phyloP scores from a whole-genome alignment of 2,329 filamentous ascomycete genomes.

The Sclerotinia minor region DNA sequence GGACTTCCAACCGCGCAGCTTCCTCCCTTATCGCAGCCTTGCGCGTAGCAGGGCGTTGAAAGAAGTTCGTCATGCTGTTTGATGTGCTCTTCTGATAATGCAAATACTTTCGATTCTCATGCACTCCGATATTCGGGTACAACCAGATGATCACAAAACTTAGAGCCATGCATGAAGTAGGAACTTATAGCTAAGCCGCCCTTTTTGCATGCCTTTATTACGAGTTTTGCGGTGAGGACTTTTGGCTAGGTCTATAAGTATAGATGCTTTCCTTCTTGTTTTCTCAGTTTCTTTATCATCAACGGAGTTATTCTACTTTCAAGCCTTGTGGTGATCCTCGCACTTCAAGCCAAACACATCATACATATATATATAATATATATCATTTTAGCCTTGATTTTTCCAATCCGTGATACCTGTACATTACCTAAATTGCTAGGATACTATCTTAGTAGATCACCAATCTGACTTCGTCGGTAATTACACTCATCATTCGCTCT shows the following conservation, averaged over 20 bases:
- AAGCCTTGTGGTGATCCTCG: not conserved
- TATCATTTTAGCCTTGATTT: slow-evolving; percentile 7
- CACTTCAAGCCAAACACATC: not conserved
- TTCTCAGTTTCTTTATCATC: not conserved
- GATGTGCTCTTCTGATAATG: slow-evolving; percentile 4
- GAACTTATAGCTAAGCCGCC: slow-evolving; percentile 4
- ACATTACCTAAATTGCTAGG: not conserved
- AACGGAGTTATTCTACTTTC: slow-evolving; percentile 11
- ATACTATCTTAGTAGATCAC: slow-evolving; percentile 18
- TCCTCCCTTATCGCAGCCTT: not conserved
- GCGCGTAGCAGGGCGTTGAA: slow-evolving; percentile 11
- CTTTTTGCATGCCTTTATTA: not conserved
- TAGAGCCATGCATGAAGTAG: slow-evolving; percentile 1
- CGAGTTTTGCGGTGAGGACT: not conserved
- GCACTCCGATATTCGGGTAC: slow-evolving; percentile 2
- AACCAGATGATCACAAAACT: slow-evolving; percentile 14
- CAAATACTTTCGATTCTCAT: not conserved
- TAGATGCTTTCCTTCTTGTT: not conserved
- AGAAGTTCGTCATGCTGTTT: not conserved
- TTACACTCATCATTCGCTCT: slow-evolving; percentile 28
- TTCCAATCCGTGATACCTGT: not conserved
- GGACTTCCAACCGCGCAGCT: not conserved
- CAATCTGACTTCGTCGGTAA: slow-evolving; percentile 31
- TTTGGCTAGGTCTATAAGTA: slow-evolving; percentile 11
- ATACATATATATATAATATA: not conserved